These are phyloP conservation scores for Fusarium buxicola DNA, from an alignment of 2,329 filamentous ascomycete species.

Conservation along the genomic window DNA sequence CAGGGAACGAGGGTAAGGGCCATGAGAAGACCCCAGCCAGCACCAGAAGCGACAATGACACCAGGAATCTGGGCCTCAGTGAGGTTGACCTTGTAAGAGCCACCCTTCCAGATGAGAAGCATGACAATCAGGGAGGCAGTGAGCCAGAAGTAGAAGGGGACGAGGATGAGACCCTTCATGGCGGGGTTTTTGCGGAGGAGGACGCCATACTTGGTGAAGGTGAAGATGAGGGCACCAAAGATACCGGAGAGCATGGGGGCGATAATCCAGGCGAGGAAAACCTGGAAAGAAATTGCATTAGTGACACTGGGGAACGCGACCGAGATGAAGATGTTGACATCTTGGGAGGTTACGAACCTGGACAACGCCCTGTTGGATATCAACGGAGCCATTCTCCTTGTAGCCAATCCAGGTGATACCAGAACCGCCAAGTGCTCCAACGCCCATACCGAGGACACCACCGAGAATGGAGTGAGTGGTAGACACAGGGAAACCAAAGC, in stretches of 20 bases:
- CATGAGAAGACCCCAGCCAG: slow-evolving; percentile 61
- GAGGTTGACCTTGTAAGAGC: slow-evolving; percentile 59
- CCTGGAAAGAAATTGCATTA: slow-evolving; percentile 56
- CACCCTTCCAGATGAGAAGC: slow-evolving; percentile 70
- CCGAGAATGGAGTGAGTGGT: slow-evolving; percentile 72
- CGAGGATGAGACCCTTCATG: slow-evolving; percentile 62
- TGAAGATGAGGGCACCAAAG: slow-evolving; percentile 67
- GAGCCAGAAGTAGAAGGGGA: slow-evolving; percentile 68
- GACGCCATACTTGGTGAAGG: slow-evolving; percentile 67
- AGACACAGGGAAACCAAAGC: slow-evolving; percentile 67
- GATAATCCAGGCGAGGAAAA: slow-evolving; percentile 71
- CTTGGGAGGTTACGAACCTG: slow-evolving; percentile 49
- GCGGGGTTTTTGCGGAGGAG: slow-evolving; percentile 65
- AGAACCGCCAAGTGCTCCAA: slow-evolving; percentile 63
- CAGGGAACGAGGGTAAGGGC: slow-evolving; percentile 68
- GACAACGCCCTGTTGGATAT: slow-evolving; percentile 63
- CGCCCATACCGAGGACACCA: slow-evolving; percentile 69
- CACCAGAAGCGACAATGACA: slow-evolving; percentile 65
- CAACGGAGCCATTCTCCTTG: slow-evolving; percentile 50
- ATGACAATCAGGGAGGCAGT: slow-evolving; percentile 67
- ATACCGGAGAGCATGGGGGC: slow-evolving; percentile 65
- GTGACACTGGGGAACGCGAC: background rate
- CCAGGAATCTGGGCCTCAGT: slow-evolving; percentile 62
- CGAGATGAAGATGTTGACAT: background rate
- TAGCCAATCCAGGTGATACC: slow-evolving; percentile 66